These are phyloP conservation scores for Colletotrichum lentis DNA, from an alignment of 2,329 filamentous ascomycete species.

Conservation along the genomic window DNA sequence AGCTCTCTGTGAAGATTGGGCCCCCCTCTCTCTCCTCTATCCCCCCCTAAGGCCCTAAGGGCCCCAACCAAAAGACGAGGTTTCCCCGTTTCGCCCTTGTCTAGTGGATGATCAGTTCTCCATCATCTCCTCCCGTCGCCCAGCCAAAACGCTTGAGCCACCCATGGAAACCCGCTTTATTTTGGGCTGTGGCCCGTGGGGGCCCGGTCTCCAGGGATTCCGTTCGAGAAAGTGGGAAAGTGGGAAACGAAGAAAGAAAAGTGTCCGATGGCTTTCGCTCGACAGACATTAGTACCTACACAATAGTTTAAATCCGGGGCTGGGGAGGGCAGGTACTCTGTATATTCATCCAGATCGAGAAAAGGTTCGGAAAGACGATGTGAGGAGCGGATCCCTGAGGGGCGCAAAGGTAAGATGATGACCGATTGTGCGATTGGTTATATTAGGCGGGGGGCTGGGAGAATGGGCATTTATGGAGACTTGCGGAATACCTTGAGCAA, in stretches of 20 bases:
- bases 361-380: neutral
- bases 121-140: conserved; percentile 32
- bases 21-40: neutral
- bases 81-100: conserved; percentile 11
- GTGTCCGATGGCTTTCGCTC: conserved; percentile 1
- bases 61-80: neutral
- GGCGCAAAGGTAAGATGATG: neutral
- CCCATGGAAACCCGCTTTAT: conserved; percentile 2
- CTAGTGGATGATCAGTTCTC: conserved; percentile 34
- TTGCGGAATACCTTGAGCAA: neutral
- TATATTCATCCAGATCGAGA: neutral
- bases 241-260: neutral
- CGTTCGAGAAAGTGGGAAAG: conserved; percentile 12
- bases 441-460: conserved; percentile 31
- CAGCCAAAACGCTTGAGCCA: conserved; percentile 35
- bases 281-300: neutral
- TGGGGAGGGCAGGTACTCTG: neutral
- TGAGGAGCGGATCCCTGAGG: neutral
- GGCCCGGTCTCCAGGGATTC: conserved; percentile 14
- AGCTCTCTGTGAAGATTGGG: neutral
- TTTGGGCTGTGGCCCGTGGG: conserved; percentile 20
- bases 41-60: too few relatives aligned
- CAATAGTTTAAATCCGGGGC: conserved; percentile 13
- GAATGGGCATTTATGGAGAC: neutral
- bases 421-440: conserved; percentile 16